A percentile compares a stretch with the other conserved stretches of the same genome.
Evolutionary conservation across 805 yeast species (phyloP).

Genomic region (Saccharomycopsis sp.): DNA sequence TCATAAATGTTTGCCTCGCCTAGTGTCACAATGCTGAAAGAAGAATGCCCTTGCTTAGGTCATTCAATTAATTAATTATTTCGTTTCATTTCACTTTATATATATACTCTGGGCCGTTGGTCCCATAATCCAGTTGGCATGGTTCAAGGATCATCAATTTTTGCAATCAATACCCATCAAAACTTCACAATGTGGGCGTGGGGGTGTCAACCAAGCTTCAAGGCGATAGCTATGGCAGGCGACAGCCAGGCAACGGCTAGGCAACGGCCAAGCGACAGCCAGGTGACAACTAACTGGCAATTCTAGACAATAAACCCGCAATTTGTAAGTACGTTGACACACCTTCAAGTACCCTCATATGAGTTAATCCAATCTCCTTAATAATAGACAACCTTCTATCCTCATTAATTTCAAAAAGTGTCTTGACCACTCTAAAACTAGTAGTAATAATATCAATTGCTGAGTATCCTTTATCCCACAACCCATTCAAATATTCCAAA

Average conservation of each 20-base stretch:
- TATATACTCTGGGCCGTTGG: no score
- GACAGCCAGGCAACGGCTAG: background rate
- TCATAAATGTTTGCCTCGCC: no score
- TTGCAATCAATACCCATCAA: no score
- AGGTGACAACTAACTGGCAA: constrained; percentile 20
- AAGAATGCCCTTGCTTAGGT: no score
- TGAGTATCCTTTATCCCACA: constrained; percentile 89
- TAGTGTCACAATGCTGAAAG: no score
- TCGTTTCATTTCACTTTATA: no score
- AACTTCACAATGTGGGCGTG: no score
- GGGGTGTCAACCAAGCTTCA: background rate
- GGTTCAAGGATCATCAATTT: no score
- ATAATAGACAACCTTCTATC: constrained; percentile 65
- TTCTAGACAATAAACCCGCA: constrained; percentile 70
- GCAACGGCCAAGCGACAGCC: no score
- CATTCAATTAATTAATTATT: no score
- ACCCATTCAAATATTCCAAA: constrained; percentile 49
- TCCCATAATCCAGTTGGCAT: no score
- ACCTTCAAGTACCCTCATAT: constrained; percentile 90
- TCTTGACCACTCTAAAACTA: constrained; percentile 80
- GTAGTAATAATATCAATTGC: constrained; percentile 91
- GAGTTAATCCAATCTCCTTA: constrained; percentile 82
- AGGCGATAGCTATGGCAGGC: background rate
- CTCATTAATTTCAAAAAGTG: constrained; percentile 62
- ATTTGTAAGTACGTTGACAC: constrained; percentile 82